These are phyloP conservation scores for Fusarium mundagurra DNA, from an alignment of 2,329 filamentous ascomycete genomes.

Conservation along the genomic window DNA sequence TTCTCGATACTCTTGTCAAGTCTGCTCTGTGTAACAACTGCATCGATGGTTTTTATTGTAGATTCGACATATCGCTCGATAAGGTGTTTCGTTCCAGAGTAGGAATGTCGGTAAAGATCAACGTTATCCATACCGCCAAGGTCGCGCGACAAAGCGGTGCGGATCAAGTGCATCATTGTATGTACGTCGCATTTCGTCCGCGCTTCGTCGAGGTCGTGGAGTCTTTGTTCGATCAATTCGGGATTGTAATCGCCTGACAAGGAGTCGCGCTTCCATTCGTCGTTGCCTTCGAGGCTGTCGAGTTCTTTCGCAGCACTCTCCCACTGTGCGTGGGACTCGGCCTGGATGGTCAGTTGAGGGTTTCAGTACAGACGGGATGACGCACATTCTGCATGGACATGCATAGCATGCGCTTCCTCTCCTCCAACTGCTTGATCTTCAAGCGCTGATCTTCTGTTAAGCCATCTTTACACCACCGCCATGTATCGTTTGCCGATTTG, in stretches of 20 bases:
- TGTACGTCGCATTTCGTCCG: slow-evolving; percentile 75
- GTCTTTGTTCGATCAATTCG: slow-evolving; percentile 72
- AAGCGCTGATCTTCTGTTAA: slow-evolving; percentile 61
- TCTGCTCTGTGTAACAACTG: slow-evolving; percentile 71
- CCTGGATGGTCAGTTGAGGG: slow-evolving; percentile 55
- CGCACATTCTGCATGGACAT: slow-evolving; percentile 73
- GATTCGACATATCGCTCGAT: slow-evolving; percentile 90
- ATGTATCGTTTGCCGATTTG: slow-evolving; percentile 52
- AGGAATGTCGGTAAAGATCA: slow-evolving; percentile 82
- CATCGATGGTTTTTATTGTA: slow-evolving; percentile 76
- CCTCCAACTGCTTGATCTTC: slow-evolving; percentile 58
- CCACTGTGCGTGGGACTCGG: slow-evolving; percentile 77
- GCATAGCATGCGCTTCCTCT: slow-evolving; percentile 70
- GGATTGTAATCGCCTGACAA: slow-evolving; percentile 75
- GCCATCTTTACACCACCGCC: slow-evolving; percentile 63
- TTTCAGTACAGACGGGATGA: slow-evolving; percentile 11
- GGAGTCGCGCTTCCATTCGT: slow-evolving; percentile 79
- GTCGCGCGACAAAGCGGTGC: slow-evolving; percentile 82
- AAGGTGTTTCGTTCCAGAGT: slow-evolving; percentile 85
- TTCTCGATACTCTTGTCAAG: slow-evolving; percentile 65
- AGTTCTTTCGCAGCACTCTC: slow-evolving; percentile 78
- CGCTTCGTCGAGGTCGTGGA: slow-evolving; percentile 79
- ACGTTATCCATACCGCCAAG: slow-evolving; percentile 88
- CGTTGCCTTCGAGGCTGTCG: slow-evolving; percentile 81
- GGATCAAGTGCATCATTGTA: slow-evolving; percentile 81